These are phyloP conservation scores for Teratosphaeria destructans DNA, from an alignment of 2,329 filamentous ascomycete species.

Conservation along the genomic window DNA sequence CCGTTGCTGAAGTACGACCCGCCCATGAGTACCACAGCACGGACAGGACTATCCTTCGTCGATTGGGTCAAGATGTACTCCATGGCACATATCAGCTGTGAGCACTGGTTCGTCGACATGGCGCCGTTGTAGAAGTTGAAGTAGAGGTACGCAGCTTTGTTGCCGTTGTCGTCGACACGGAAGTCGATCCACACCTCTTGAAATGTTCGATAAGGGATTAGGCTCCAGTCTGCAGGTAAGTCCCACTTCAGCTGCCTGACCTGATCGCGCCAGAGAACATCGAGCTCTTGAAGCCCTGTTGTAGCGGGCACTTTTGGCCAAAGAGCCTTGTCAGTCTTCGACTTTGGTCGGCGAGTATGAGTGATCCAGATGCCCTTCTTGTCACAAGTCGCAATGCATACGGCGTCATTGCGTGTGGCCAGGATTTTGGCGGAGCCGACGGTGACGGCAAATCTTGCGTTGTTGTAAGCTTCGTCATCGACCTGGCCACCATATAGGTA, in stretches of 20 bases:
- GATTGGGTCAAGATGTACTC: constrained; percentile 26
- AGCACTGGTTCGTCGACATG: constrained; percentile 33
- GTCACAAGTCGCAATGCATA: constrained; percentile 31
- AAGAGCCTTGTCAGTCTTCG: constrained; percentile 27
- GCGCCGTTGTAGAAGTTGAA: constrained; percentile 37
- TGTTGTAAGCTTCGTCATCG: constrained; percentile 20
- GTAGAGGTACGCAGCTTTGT: constrained; percentile 30
- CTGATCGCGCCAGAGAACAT: constrained; percentile 19
- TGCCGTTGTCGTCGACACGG: constrained; percentile 16
- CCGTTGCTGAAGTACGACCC: constrained; percentile 37
- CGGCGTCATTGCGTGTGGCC: constrained; percentile 24
- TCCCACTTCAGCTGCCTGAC: constrained; percentile 10
- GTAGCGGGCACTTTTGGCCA: constrained; percentile 35
- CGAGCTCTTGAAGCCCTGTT: constrained; percentile 26
- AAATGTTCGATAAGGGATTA: constrained; percentile 22
- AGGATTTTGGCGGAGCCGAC: constrained; percentile 20
- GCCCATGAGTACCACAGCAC: constrained; percentile 31
- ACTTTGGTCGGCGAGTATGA: constrained; percentile 30
- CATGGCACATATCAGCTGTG: constrained; percentile 27
- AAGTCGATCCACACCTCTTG: constrained; percentile 34
- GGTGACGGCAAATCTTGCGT: neutral
- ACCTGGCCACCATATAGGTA: constrained; percentile 34
- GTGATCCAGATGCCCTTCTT: constrained; percentile 34
- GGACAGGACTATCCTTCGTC: constrained; percentile 20
- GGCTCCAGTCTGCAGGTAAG: constrained; percentile 20